Base-by-base conservation (phyloP, 352 stramenopile species). In the Globisporangium viniferum region DNA sequence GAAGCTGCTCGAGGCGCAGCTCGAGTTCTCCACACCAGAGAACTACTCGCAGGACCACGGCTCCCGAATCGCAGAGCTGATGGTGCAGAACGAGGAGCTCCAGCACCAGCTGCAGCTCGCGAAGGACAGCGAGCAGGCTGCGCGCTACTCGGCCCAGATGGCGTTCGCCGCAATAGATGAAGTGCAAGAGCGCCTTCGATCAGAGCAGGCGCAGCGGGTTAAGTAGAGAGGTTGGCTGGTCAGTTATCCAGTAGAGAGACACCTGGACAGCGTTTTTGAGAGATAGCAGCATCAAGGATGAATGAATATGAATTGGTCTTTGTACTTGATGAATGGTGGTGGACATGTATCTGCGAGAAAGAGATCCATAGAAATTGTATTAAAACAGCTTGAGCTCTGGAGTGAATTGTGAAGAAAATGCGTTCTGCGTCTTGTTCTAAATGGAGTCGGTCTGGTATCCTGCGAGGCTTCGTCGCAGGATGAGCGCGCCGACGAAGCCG, bases 391-490 rank as follows among this genome's bases (percentile, higher is more conserved):
- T 51, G 44, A 51, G 18, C 44, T 51, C 18, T 12, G 44, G 18
- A 51, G 22, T 51, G 9, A 51, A 49, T 49, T 48, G 54, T 27
- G 39, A 56, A 10, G 15, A 31, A 41, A 22, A n/a, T 49, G 35
- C 18, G 8, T 9, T 24, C 12, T 46, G 24, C 24, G 24, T 7
- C 27, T 3, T 15, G 3, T 1, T 54, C 54, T 72, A 95, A 64
- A 95, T 92, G 7, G 88, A 95, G 51, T 95, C 88, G 48, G 86
- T 93, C 71, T 93, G 86, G 61, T 95, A 95, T 4, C 86, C 85
- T 41, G 82, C 84, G 46, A 95, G 76, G 48, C 84, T 93, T 63
- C 77, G 72, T 39, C 88, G 80, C 53, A 95, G 67, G 49, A 95
- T 81, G n/a, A 93, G 67, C 20, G 88, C 84, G 3, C 75, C 84